A percentile compares a stretch with the other conserved stretches of the same genome.
These are phyloP conservation scores for Ganoderma sinense DNA, from an alignment of 1,284 basidiomycete species.

Conservation along the genomic window DNA sequence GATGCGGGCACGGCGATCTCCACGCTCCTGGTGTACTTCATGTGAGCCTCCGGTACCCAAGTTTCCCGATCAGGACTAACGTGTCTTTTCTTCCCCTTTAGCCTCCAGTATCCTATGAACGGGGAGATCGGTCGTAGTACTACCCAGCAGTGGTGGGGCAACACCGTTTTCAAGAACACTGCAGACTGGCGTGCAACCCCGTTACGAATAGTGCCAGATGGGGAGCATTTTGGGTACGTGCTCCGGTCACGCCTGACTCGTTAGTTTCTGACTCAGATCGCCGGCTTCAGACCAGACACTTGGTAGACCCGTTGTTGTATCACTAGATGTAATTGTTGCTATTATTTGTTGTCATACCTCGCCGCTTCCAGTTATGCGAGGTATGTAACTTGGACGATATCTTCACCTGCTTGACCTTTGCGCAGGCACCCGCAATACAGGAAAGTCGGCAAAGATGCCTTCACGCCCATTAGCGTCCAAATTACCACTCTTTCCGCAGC, in stretches of 20 bases:
- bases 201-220: slow-evolving; percentile 33
- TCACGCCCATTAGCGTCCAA: not conserved
- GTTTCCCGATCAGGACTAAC: not conserved
- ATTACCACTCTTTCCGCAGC: too few relatives aligned
- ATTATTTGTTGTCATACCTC: slow-evolving; percentile 15
- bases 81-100: slow-evolving; percentile 13
- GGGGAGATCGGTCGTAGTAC: slow-evolving; percentile 50
- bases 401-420: not conserved
- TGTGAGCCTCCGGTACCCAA: slow-evolving; percentile 33
- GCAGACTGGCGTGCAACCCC: slow-evolving; percentile 42
- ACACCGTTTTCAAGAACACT: slow-evolving; percentile 47
- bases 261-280: not conserved
- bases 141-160: slow-evolving; percentile 51
- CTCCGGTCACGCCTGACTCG: not conserved
- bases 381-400: not conserved
- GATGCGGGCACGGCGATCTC: slow-evolving; percentile 56
- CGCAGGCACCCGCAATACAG: not conserved
- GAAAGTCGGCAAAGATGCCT: not conserved
- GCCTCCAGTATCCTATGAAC: slow-evolving; percentile 52
- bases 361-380: not conserved
- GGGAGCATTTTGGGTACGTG: slow-evolving; percentile 43
- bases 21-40: slow-evolving; percentile 55
- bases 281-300: slow-evolving; percentile 20
- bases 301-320: slow-evolving; percentile 32
- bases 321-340: slow-evolving; percentile 30